Evolutionary conservation across 176 grass and related monocot species (phyloP).

Genomic region (Paspalum vaginatum): DNA sequence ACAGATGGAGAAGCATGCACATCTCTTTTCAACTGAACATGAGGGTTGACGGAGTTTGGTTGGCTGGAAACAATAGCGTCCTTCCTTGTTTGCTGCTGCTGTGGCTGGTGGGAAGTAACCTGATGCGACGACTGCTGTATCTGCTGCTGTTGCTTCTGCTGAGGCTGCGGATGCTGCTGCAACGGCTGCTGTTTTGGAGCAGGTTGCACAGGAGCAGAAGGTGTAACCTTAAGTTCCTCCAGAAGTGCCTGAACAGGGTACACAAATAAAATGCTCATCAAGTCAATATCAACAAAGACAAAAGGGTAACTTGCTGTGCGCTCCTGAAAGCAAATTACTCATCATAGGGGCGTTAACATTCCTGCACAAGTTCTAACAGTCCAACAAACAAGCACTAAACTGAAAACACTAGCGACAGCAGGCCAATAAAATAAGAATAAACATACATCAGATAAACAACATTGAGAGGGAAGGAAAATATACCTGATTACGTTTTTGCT

Average conservation of each 20-base stretch:
- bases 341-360: not conserved
- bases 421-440: constrained; percentile 7
- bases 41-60: constrained; percentile 42
- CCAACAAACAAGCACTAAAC: constrained; percentile 28
- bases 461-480: constrained; percentile 8
- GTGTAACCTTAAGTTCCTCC: constrained; percentile 49
- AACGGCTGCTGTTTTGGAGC: constrained; percentile 53
- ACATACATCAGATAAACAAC: not conserved
- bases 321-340: not conserved
- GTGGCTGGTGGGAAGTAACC: constrained; percentile 23
- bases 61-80: constrained; percentile 50
- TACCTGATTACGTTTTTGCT: constrained; percentile 94
- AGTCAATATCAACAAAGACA: constrained; percentile 21
- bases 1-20: constrained; percentile 42
- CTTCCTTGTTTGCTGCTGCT: constrained; percentile 48
- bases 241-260: constrained; percentile 46
- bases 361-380: not conserved
- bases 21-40: constrained; percentile 56
- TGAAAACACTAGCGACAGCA: not conserved
- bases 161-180: constrained; percentile 26
- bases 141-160: not conserved
- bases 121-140: constrained; percentile 27
- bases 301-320: constrained; percentile 10
- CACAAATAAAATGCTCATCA: not conserved
- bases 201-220: constrained; percentile 48